Base-by-base conservation (phyloP, 176 grass and related monocot genomes). In the Pontederia crassipes region DNA sequence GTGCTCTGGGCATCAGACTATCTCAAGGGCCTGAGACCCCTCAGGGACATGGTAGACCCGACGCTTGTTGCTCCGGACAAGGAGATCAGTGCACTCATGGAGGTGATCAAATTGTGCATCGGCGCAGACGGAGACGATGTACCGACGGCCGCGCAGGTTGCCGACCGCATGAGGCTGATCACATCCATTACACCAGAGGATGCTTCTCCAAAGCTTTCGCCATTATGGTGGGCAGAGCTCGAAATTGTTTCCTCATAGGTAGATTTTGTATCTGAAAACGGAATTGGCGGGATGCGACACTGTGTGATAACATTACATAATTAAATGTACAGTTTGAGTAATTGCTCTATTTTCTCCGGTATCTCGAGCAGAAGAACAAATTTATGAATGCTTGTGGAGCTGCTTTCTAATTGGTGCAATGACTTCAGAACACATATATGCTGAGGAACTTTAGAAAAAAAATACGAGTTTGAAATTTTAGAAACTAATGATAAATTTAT, bases 1-100 rank as follows among this genome's bases (percentile, higher is more conserved):
- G 86, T 87, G 16, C 68, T 96, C 4, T 96, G 91, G 91, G 80
- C 86, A 45, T 90, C 86, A 0, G 85, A 86, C 74, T 96, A 96
- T 69, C 71, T 90, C 28, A 77, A 68, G 13, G 86, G 91, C 52
- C 84, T 71, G 80, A 79, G 83, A 52, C 67, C 74, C 28, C 28
- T 89, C 20, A 56, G 35, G 0, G 51, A 65, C 4, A 96, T 96
- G 78, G 75, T 83, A 0, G 86, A 96, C 40, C 77, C 80, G 4
- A 82, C 76, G 20, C 72, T 95, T 17, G 64, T 72, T 61, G 47
- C 80, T 62, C 87, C 83, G 1, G 78, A 78, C 7, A 17, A 70
- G 28, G 70, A 78, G n/a, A 46, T 94, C 2, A 53, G 45, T n/a
- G 68, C 77, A 50, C 28, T 95, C 28, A 77, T 75, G 9, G 66